phyloP scores from a whole-genome alignment of 2,329 filamentous ascomycete species.

The Chaetomium olivaceum region DNA sequence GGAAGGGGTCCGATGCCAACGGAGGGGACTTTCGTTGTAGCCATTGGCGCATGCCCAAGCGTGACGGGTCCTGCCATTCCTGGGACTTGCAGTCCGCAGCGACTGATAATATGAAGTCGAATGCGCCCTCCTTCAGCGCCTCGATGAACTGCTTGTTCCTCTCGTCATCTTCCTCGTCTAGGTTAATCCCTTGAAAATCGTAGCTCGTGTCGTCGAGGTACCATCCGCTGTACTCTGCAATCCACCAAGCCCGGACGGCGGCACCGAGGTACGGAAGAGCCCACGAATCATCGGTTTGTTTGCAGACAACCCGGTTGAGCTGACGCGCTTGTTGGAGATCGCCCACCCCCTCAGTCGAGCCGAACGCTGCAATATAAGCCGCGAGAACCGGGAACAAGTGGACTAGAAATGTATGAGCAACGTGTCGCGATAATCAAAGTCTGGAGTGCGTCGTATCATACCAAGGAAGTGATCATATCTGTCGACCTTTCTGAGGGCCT shows the following conservation, averaged over 20 bases:
- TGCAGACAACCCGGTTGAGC: constrained; percentile 68
- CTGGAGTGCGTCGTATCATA: constrained; percentile 36
- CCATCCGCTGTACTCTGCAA: constrained; percentile 89
- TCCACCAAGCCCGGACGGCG: constrained; percentile 79
- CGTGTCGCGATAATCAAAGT: neutral
- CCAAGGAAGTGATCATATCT: constrained; percentile 69
- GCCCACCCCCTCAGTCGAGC: constrained; percentile 71
- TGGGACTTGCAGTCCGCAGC: constrained; percentile 77
- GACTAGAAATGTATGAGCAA: constrained; percentile 45
- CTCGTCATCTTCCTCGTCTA: constrained; percentile 68
- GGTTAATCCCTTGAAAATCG: constrained; percentile 61
- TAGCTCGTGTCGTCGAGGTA: constrained; percentile 72
- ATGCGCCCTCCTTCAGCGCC: constrained; percentile 81
- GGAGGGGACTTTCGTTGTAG: constrained; percentile 77
- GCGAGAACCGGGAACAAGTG: constrained; percentile 83
- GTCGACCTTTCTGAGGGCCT: constrained; percentile 67
- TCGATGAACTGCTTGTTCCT: constrained; percentile 73
- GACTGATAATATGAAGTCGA: constrained; percentile 87
- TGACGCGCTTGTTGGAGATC: constrained; percentile 68
- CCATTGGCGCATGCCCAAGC: constrained; percentile 77
- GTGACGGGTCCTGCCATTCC: constrained; percentile 85
- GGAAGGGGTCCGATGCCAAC: constrained; percentile 65
- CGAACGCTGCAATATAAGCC: constrained; percentile 74
- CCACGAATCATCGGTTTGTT: constrained; percentile 69
- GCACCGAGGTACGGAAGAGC: constrained; percentile 74